A percentile compares a stretch with the other conserved stretches of the same genome.
Conservation (phyloP, 805 yeast species). For the Ogataea glucozyma region DNA sequence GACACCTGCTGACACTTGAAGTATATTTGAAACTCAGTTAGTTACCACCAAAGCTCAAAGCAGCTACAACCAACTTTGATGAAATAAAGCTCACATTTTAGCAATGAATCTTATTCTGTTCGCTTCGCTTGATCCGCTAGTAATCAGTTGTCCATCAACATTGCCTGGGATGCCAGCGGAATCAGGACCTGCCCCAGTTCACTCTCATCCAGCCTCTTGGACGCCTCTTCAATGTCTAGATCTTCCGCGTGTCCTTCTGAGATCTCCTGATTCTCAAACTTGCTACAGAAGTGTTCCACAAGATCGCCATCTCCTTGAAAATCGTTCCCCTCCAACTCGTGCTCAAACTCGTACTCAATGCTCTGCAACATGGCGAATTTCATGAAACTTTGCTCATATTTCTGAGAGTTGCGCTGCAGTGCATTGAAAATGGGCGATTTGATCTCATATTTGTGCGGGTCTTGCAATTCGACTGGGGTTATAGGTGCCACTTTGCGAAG, state of each 20-base stretch:
- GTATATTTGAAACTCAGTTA: no score
- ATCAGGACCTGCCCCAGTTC: slow-evolving; percentile 33
- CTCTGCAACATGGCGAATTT: slow-evolving; percentile 38
- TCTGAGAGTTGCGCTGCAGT: slow-evolving; percentile 22
- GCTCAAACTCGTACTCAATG: slow-evolving; percentile 39
- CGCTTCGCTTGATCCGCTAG: background rate
- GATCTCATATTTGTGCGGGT: slow-evolving; percentile 36
- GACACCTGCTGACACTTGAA: no score
- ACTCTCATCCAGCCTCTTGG: slow-evolving; percentile 23
- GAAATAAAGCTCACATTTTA: no score
- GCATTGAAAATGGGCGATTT: slow-evolving; percentile 34
- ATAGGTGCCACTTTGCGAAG: slow-evolving; percentile 24
- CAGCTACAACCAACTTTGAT: no score
- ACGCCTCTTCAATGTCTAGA: slow-evolving; percentile 3
- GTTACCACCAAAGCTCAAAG: no score
- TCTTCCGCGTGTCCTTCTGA: background rate
- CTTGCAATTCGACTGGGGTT: slow-evolving; percentile 26
- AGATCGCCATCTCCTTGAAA: slow-evolving; percentile 32
- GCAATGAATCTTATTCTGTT: no score
- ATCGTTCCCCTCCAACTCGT: slow-evolving; percentile 27
- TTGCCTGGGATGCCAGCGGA: slow-evolving; percentile 38
- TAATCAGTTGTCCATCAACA: slow-evolving; percentile 23
- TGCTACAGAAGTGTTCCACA: slow-evolving; percentile 31
- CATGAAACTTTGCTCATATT: slow-evolving; percentile 30
- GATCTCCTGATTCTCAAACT: slow-evolving; percentile 23